Base-by-base conservation (phyloP, 139 green algal species). In the Eudorina sp. region DNA sequence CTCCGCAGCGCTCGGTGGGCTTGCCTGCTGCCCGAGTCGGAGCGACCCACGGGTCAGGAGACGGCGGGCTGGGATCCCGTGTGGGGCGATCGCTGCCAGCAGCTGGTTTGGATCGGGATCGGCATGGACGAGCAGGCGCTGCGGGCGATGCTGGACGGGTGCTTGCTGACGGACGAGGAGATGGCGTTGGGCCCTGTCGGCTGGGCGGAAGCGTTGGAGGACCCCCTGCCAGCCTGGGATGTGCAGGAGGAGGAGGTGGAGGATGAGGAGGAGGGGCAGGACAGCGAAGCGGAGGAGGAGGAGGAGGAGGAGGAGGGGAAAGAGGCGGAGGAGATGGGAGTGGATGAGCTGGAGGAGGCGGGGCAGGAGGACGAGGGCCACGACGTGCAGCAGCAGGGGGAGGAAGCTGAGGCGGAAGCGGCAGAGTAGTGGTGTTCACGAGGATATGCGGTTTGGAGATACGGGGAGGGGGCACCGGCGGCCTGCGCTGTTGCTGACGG, bases 51-150 rank as follows among this genome's bases (percentile, higher is more conserved):
- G 53, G 77, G 77, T 62, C 53, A 84, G 21, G 81, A 78, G 21
- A 2, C 62, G 23, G 64, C 34, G 3, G 76, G 62, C 41, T 95
- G 92, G 92, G 55, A 95, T 43, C 64, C 70, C 7, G 29, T 75
- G 74, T 95, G 89, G 89, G 92, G 91, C 29, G 89, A 94, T 78
- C 78, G 91, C n/a, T 92, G 94, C 66, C 96, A 98, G 90, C 94
- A 98, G 93, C 80, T 98, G 40, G 96, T 98, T 55, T 97, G 96
- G 90, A 98, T 98, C 43, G 92, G 96, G 41, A 88, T 95, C 6
- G 69, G 78, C 40, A 91, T 98, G 92, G 91, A 98, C 36, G 89
- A 94, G 72, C 27, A 68, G 7, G 83, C 34, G 11, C 73, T 98
- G 11, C 70, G 46, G 3, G 78, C 45, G 0, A 95, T 94, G 73